Conservation (phyloP, 2,329 filamentous ascomycete species). For the Lasiodiplodia sp. region DNA sequence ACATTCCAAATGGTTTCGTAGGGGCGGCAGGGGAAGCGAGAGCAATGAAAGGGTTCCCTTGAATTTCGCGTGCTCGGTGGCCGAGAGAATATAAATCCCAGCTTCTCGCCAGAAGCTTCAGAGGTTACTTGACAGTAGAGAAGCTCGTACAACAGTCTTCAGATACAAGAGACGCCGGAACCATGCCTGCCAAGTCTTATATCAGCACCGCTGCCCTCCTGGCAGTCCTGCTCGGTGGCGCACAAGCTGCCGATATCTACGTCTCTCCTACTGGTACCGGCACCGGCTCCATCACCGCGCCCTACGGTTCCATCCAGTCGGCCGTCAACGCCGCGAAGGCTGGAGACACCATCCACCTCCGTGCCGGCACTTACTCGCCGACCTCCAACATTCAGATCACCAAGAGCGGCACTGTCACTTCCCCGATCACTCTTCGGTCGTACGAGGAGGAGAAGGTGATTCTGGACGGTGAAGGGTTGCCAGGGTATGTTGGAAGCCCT, state of each 20-base stretch:
- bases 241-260: slow-evolving; percentile 48
- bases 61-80: background rate
- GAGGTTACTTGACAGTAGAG: background rate
- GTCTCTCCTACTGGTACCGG: slow-evolving; percentile 55
- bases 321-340: slow-evolving; percentile 56
- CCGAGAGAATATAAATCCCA: background rate
- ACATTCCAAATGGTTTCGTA: background rate
- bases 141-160: slow-evolving; percentile 4
- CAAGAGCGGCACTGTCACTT: slow-evolving; percentile 51
- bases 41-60: background rate
- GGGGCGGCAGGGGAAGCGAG: slow-evolving; percentile 9
- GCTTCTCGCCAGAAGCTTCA: background rate
- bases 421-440: slow-evolving; percentile 53
- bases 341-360: slow-evolving; percentile 56
- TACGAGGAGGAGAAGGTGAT: slow-evolving; percentile 55
- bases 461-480: slow-evolving; percentile 54
- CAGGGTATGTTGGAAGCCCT: slow-evolving; percentile 22
- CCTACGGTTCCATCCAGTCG: slow-evolving; percentile 56
- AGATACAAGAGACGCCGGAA: background rate
- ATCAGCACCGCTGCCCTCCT: background rate
- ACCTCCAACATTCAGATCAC: slow-evolving; percentile 58
- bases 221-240: background rate
- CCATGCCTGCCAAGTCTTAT: slow-evolving; percentile 7
- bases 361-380: slow-evolving; percentile 55
- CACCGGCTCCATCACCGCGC: slow-evolving; percentile 50